Evolutionary conservation across 306 rosid species (phyloP).

Genomic region (Cicer judaicum): DNA sequence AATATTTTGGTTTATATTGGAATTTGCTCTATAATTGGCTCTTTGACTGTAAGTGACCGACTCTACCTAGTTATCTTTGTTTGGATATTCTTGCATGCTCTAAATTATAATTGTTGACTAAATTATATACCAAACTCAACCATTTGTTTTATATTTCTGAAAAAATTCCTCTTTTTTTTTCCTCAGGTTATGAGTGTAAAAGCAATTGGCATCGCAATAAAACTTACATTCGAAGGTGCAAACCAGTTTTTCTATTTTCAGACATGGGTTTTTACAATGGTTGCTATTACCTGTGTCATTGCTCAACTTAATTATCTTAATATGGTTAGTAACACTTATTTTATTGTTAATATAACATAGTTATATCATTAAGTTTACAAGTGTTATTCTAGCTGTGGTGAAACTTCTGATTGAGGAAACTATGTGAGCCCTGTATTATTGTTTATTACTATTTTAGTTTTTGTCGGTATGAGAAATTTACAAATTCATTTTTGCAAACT

Average conservation of each 20-base stretch:
- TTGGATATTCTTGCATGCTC: conserved; percentile 15
- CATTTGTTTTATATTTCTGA: conserved; percentile 31
- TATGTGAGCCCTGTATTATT: conserved; percentile 19
- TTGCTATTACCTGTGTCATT: conserved; percentile 72
- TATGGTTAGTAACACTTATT: conserved; percentile 59
- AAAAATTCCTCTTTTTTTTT: not conserved
- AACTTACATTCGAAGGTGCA: conserved; percentile 83
- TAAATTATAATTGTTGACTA: not conserved
- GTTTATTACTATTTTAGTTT: conserved; percentile 8
- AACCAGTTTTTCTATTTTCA: conserved; percentile 71
- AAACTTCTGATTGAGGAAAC: conserved; percentile 31
- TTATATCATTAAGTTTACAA: not conserved
- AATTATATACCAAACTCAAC: conserved; percentile 8
- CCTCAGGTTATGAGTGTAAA: conserved; percentile 88
- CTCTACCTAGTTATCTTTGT: not conserved
- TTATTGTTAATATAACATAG: not conserved
- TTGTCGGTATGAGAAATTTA: not conserved
- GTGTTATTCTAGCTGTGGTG: conserved; percentile 5
- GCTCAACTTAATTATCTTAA: conserved; percentile 79
- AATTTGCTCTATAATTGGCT: conserved; percentile 79
- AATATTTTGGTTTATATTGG: conserved; percentile 76
- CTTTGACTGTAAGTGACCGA: conserved; percentile 70
- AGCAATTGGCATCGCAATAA: conserved; percentile 86
- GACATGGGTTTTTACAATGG: conserved; percentile 85
- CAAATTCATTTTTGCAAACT: conserved; percentile 14